Base-by-base conservation (phyloP, 2,329 filamentous ascomycete genomes). In the Botrytis sinoallii region DNA sequence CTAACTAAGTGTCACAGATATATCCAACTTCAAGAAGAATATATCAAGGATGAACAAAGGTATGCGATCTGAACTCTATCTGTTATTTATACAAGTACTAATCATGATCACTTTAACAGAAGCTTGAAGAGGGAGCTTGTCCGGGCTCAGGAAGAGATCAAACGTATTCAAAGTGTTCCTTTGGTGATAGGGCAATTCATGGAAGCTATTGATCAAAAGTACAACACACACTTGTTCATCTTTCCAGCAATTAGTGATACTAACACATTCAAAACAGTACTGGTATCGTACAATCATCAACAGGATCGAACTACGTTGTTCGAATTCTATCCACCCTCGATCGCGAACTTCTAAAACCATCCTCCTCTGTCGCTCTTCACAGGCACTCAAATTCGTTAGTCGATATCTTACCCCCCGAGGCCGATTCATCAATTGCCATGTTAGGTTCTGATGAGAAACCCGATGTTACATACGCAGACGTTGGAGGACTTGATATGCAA, bases 131-230 rank as follows among this genome's bases (percentile, higher is more conserved):
- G 96, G 79, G 96, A 99, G 87, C 89, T 99, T 70, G 95, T 99
- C 72, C 91, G 96, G 79, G 96, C 96, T 79, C 96, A 99, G 83
- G 96, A 99, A 84, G 96, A 99, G 86, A 99, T 99, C 86, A 99
- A 99, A 88, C 91, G 96, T 78, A 99, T 99, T 83, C 96, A 99
- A 86, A 98, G 94, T 83, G 96, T 99, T 72, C 96, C 96, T 42
- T 86, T 99, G 76, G 96, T 99, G 76, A 99, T 99, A 82, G 96
- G 96, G 75, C 96, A 99, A 85, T 99, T 99, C 82, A 99, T 99
- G 96, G 96, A 99, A 85, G 96, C 96, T 73, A 99, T 99, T 82
- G 96, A 99, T 83, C 96, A 99, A 85, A 99, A 98, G 94, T 97
- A 88, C 83, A 89, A 38, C 55, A 74, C 20, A 38, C 40, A 14